phyloP scores from a whole-genome alignment of 1,284 basidiomycete species.

The Leccinum ponderosum region DNA sequence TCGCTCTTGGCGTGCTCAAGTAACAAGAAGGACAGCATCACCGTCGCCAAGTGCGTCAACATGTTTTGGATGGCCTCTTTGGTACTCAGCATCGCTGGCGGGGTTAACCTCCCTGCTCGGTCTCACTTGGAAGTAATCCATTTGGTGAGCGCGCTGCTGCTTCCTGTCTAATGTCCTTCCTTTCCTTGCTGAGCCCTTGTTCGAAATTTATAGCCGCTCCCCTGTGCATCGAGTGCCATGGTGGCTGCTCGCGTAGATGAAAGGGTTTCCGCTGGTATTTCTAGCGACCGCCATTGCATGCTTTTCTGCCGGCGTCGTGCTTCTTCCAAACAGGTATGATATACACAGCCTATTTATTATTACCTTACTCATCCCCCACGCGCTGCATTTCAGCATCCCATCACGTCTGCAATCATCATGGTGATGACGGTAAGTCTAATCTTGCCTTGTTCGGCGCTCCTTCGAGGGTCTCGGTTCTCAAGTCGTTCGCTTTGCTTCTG shows the following conservation, averaged over 20 bases:
- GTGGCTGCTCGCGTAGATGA: conserved; percentile 52
- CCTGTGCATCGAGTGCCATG: conserved; percentile 56
- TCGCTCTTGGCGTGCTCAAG: conserved; percentile 52
- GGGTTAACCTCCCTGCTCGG: conserved; percentile 54
- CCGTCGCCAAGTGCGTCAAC: conserved; percentile 44
- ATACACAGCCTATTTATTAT: not conserved
- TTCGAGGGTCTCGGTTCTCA: not conserved
- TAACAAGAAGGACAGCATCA: conserved; percentile 17
- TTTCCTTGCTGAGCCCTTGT: not conserved
- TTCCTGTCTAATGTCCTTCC: not conserved
- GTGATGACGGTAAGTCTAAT: conserved; percentile 55
- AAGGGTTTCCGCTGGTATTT: conserved; percentile 54
- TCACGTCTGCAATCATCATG: conserved; percentile 68
- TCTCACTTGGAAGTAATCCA: conserved; percentile 57
- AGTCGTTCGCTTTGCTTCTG: not conserved
- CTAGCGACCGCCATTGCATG: conserved; percentile 56
- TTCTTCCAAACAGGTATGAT: conserved; percentile 47
- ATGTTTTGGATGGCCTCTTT: conserved; percentile 62
- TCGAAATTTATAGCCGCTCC: conserved; percentile 42
- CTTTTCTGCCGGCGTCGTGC: conserved; percentile 54
- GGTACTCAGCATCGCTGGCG: conserved; percentile 59
- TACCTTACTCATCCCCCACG: not conserved
- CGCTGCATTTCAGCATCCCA: conserved; percentile 41
- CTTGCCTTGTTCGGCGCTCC: not conserved
- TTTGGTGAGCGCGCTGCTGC: conserved; percentile 42